These are phyloP conservation scores for Dothiorella sarmentorum DNA, from an alignment of 2,329 filamentous ascomycete genomes.

Conservation along the genomic window DNA sequence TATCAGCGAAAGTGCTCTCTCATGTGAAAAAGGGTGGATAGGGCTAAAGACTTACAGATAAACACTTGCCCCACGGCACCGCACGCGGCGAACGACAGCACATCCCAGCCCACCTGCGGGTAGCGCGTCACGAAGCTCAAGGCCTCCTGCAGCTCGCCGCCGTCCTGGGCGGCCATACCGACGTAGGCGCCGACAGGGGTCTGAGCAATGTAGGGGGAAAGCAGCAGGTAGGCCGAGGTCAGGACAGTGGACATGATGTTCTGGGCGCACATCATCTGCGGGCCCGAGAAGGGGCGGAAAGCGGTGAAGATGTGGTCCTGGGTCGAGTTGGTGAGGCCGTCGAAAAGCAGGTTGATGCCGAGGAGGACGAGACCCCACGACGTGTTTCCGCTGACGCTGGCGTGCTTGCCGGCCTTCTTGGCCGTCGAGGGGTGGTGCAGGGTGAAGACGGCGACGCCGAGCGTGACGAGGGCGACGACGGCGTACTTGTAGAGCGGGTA, in stretches of 20 bases:
- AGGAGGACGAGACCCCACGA: conserved; percentile 80
- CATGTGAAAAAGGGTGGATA: neutral
- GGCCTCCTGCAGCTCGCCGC: conserved; percentile 75
- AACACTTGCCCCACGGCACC: conserved; percentile 95
- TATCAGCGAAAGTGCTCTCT: neutral
- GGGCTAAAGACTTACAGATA: conserved; percentile 56
- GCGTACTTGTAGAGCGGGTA: conserved; percentile 97
- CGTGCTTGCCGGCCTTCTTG: conserved; percentile 37
- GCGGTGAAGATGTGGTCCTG: conserved; percentile 86
- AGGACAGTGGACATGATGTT: conserved; percentile 82
- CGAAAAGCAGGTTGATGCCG: conserved; percentile 86
- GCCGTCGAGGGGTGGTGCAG: conserved; percentile 62
- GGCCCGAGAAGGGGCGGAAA: conserved; percentile 78
- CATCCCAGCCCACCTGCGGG: conserved; percentile 79
- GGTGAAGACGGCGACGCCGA: conserved; percentile 92
- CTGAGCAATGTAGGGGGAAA: conserved; percentile 76
- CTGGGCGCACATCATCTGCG: conserved; percentile 99
- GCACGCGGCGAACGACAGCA: conserved; percentile 83
- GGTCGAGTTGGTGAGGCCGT: conserved; percentile 92
- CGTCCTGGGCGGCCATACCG: conserved; percentile 43
- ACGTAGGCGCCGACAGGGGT: conserved; percentile 46
- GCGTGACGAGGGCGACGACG: conserved; percentile 85
- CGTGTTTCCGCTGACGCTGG: conserved; percentile 54
- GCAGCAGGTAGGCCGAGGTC: conserved; percentile 70
- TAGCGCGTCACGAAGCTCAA: conserved; percentile 75